Evolutionary conservation across 78 protist species (phyloP).

Genomic region (Isochrysis galbana): DNA sequence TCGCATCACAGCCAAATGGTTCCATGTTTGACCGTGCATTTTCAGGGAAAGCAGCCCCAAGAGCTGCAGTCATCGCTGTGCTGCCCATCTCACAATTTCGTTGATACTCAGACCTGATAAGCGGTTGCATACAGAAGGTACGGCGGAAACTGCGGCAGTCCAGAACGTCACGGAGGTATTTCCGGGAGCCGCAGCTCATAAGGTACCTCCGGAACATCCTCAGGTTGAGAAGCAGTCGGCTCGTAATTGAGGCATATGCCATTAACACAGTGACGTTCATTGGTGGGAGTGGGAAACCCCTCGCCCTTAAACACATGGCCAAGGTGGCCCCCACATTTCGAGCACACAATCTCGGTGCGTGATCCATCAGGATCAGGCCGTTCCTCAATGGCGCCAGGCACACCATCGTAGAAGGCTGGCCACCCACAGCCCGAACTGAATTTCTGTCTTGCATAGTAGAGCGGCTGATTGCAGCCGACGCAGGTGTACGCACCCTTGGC

Average conservation of each 20-base stretch:
- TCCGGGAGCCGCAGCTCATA: no score
- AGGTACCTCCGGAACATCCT: not conserved
- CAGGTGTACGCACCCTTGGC: not conserved
- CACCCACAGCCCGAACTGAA: slow-evolving; percentile 82
- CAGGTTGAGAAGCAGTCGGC: not conserved
- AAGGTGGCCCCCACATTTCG: slow-evolving; percentile 79
- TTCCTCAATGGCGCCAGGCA: slow-evolving; percentile 16
- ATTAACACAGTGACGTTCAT: slow-evolving; percentile 87
- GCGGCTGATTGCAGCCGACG: not conserved
- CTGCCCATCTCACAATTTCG: no score
- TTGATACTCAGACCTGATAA: no score
- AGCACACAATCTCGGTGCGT: slow-evolving; percentile 76
- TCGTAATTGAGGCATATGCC: not conserved
- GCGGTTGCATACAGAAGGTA: no score
- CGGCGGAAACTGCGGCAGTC: no score
- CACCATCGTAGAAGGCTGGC: slow-evolving; percentile 71
- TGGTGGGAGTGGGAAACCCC: slow-evolving; percentile 54
- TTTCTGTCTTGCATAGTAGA: slow-evolving; percentile 35
- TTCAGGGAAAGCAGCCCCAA: no score
- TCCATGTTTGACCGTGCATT: no score
- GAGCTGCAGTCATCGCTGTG: no score
- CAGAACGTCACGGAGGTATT: no score
- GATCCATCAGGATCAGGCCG: slow-evolving; percentile 40
- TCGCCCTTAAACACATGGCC: slow-evolving; percentile 73
- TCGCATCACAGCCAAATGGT: no score